These are phyloP conservation scores for Auxenochlorella protothecoides DNA, from an alignment of 139 green algal genomes.

Conservation along the genomic window DNA sequence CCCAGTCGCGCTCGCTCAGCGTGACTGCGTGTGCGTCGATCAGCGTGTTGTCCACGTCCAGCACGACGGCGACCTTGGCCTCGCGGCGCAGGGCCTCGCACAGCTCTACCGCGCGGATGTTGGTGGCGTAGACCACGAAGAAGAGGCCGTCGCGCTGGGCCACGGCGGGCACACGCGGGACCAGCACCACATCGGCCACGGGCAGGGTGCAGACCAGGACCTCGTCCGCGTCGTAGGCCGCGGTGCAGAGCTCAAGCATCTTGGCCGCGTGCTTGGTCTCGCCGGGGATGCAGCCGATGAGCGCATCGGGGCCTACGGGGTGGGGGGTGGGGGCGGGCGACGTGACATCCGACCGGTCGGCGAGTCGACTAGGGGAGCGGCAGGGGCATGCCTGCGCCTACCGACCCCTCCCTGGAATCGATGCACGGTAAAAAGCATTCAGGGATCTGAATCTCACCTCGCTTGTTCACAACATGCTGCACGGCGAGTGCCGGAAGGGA, in stretches of 20 bases:
- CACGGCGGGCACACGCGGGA: constrained; percentile 16
- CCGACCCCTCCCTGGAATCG: not conserved
- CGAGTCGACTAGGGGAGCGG: not conserved
- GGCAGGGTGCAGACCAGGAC: constrained; percentile 12
- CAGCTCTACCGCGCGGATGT: constrained; percentile 24
- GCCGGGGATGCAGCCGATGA: constrained; percentile 26
- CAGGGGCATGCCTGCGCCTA: too few species aligned
- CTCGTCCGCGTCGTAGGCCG: constrained; percentile 16
- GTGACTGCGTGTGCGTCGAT: constrained; percentile 15
- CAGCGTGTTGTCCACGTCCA: constrained; percentile 31
- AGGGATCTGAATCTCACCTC: constrained; percentile 11
- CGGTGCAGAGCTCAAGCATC: constrained; percentile 20
- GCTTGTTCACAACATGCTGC: constrained; percentile 25
- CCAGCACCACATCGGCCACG: constrained; percentile 22
- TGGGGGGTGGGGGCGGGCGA: not conserved
- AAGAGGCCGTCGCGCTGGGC: constrained; percentile 9
- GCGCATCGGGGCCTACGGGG: constrained; percentile 21
- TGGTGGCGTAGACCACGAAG: constrained; percentile 30
- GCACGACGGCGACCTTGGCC: constrained; percentile 8
- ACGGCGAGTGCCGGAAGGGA: constrained; percentile 18
- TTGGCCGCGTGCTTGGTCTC: constrained; percentile 13
- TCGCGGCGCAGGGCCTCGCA: constrained; percentile 17
- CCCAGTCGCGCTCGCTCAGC: constrained; percentile 8
- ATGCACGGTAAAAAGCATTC: not conserved
- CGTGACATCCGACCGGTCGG: not conserved